Evolutionary conservation across 176 grass and related monocot genomes (phyloP).

Genomic region (Oryza glaberrima): DNA sequence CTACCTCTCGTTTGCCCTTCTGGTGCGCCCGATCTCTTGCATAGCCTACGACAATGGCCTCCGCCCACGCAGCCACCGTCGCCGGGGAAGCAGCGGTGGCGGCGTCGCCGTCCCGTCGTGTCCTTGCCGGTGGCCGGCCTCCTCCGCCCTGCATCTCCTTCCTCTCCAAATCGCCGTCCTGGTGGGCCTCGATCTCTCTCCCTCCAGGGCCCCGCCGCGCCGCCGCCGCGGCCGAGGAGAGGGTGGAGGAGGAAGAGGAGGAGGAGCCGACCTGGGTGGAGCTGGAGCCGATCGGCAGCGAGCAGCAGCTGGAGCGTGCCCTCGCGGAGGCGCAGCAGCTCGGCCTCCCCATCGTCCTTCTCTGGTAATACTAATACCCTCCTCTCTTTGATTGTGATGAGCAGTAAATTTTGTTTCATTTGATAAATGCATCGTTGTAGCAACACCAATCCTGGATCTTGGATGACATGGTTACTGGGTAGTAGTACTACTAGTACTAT

Average conservation of each 20-base stretch:
- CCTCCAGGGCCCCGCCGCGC: slow-evolving; percentile 15
- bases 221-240: slow-evolving; percentile 27
- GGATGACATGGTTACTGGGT: neutral
- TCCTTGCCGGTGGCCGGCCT: neutral
- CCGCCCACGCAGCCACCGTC: slow-evolving; percentile 16
- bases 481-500: neutral
- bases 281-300: slow-evolving; percentile 64
- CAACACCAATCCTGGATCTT: neutral
- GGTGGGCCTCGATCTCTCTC: slow-evolving; percentile 37
- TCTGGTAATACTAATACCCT: slow-evolving; percentile 56
- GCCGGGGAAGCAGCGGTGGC: neutral
- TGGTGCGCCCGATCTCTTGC: neutral
- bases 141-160: slow-evolving; percentile 2
- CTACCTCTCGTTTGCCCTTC: neutral
- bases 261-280: slow-evolving; percentile 56
- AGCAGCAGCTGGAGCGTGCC: slow-evolving; percentile 70
- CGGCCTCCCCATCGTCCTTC: slow-evolving; percentile 60
- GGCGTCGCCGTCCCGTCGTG: neutral
- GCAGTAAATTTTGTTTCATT: neutral
- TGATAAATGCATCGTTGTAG: neutral
- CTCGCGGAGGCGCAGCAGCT: slow-evolving; percentile 69
- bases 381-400: neutral
- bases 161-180: slow-evolving; percentile 24
- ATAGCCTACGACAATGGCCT: slow-evolving; percentile 27
- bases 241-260: neutral